A percentile compares a stretch with the other conserved stretches of the same genome.
Conservation (phyloP, 2,329 filamentous ascomycete genomes). For the Penicillium expansum region DNA sequence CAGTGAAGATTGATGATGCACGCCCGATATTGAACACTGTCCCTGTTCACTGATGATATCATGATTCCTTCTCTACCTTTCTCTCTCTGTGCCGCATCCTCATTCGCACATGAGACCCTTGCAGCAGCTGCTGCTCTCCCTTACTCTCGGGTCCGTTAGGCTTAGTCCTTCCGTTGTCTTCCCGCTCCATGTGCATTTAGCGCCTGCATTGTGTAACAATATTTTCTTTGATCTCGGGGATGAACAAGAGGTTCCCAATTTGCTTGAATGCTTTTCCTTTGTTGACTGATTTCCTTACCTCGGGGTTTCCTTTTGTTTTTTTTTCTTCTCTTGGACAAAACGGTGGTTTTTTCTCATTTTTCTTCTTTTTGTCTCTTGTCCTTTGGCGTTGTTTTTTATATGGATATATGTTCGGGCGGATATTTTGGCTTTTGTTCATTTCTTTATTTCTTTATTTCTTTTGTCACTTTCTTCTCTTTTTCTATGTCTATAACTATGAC, state of each 20-base stretch:
- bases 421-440: constrained; percentile 7
- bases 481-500: constrained; percentile 24
- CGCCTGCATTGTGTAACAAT: constrained; percentile 30
- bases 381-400: constrained; percentile 14
- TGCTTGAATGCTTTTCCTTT: constrained; percentile 11
- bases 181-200: constrained; percentile 28
- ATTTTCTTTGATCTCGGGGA: constrained; percentile 15
- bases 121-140: not conserved
- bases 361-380: constrained; percentile 7
- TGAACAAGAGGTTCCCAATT: constrained; percentile 2
- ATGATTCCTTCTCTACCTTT: constrained; percentile 8
- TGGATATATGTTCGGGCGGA: constrained; percentile 18
- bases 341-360: not conserved
- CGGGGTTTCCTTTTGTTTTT: not conserved
- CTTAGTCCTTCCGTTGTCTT: constrained; percentile 12
- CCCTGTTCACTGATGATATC: constrained; percentile 12
- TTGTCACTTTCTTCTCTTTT: constrained; percentile 15
- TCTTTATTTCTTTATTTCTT: constrained; percentile 13
- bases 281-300: constrained; percentile 11
- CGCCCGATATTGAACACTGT: not conserved
- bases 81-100: not conserved
- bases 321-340: constrained; percentile 13
- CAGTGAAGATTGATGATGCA: constrained; percentile 7
- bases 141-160: constrained; percentile 9
- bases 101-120: not conserved